phyloP scores from a whole-genome alignment of 2,329 filamentous ascomycete genomes.

The Teratosphaeria zuluensis region DNA sequence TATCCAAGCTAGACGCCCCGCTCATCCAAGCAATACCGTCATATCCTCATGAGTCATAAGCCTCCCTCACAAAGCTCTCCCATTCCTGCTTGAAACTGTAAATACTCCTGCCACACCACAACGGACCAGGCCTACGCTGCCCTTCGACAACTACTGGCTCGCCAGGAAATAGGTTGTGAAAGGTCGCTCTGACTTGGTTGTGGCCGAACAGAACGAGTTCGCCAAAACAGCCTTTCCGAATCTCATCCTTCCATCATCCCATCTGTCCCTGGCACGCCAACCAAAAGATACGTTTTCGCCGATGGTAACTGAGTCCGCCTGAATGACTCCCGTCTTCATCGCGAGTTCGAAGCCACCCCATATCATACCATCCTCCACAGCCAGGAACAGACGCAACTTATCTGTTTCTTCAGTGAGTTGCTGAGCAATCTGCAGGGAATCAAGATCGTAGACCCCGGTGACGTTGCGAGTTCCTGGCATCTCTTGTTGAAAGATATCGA shows the following conservation, averaged over 20 bases:
- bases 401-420: conserved; percentile 9
- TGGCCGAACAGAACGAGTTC: conserved; percentile 21
- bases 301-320: conserved; percentile 24
- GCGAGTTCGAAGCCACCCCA: conserved; percentile 42
- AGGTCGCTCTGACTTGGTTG: conserved; percentile 11
- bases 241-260: conserved; percentile 12
- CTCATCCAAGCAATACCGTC: not conserved
- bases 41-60: conserved; percentile 1
- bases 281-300: conserved; percentile 11
- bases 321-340: conserved; percentile 34
- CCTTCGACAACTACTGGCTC: conserved; percentile 22
- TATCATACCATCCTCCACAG: conserved; percentile 28
- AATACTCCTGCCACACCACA: conserved; percentile 8
- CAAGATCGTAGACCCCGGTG: conserved; percentile 38
- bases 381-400: conserved; percentile 30
- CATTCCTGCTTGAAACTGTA: conserved; percentile 5
- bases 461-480: conserved; percentile 16
- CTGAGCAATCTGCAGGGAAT: conserved; percentile 14
- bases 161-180: conserved; percentile 19
- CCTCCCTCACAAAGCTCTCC: conserved; percentile 4
- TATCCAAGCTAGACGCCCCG: not conserved
- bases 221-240: conserved; percentile 27
- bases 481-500: conserved; percentile 6
- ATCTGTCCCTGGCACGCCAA: conserved; percentile 25
- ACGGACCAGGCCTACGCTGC: not conserved